These are phyloP conservation scores for Oryza longistaminata DNA, from an alignment of 176 grass and related monocot species.

Conservation along the genomic window DNA sequence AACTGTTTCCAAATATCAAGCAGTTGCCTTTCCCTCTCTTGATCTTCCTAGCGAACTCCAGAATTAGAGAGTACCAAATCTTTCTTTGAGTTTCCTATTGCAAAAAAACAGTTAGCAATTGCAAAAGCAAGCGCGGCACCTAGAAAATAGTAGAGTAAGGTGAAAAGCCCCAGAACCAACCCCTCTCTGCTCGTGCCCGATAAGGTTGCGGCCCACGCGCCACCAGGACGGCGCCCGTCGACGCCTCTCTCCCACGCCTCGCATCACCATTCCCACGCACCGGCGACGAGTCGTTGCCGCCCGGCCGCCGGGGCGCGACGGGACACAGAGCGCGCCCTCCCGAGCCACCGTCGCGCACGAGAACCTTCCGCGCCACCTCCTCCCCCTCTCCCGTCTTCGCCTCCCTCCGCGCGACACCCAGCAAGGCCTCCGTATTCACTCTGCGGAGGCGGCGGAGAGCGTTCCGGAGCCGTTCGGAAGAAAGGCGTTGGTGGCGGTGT, in stretches of 20 bases:
- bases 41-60: no score
- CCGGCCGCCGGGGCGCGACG: constrained; percentile 36
- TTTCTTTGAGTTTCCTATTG: background rate
- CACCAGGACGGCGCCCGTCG: constrained; percentile 17
- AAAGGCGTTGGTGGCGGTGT: constrained; percentile 51
- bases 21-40: no score
- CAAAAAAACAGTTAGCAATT: background rate
- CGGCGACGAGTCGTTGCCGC: background rate
- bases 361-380: constrained; percentile 13
- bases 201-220: background rate
- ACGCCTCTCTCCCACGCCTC: background rate
- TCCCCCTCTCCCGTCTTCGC: constrained; percentile 26
- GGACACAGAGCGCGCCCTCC: constrained; percentile 46
- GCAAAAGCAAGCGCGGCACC: no score
- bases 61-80: background rate
- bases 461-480: constrained; percentile 39
- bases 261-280: background rate
- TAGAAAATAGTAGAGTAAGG: no score
- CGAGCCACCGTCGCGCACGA: background rate
- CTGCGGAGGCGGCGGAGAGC: background rate
- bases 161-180: no score
- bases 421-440: background rate
- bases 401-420: background rate
- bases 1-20: background rate
- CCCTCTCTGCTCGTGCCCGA: no score